These are phyloP conservation scores for Phytopythium aichiense DNA, from an alignment of 352 stramenopile species.

Conservation along the genomic window DNA sequence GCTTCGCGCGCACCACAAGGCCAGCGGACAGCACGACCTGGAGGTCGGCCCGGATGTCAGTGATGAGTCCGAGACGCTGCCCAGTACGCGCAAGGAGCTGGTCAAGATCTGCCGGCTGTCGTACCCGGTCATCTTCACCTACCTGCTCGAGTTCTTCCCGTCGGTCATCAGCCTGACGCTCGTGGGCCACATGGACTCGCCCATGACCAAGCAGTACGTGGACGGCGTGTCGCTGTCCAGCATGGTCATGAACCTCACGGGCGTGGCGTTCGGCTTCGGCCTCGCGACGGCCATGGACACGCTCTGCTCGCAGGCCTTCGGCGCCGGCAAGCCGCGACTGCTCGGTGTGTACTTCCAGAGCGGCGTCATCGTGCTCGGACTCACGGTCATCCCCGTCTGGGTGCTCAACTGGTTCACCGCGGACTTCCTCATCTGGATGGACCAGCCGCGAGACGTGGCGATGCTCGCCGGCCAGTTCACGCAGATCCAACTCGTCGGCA, in stretches of 20 bases:
- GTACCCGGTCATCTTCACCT: constrained; percentile 66
- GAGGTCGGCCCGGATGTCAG: constrained; percentile 19
- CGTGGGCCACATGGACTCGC: constrained; percentile 68
- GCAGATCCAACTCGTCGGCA: constrained; percentile 49
- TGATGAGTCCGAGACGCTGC: constrained; percentile 11
- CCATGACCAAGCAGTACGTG: constrained; percentile 65
- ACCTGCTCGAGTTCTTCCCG: constrained; percentile 70
- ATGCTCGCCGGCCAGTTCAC: constrained; percentile 69
- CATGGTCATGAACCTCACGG: constrained; percentile 85
- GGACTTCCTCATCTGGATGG: constrained; percentile 52
- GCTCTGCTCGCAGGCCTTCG: constrained; percentile 80
- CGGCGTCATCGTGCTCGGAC: constrained; percentile 58
- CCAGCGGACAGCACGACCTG: constrained; percentile 21
- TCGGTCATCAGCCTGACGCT: constrained; percentile 60
- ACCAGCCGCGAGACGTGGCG: constrained; percentile 61
- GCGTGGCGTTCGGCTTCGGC: constrained; percentile 68
- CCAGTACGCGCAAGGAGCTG: constrained; percentile 34
- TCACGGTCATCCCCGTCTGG: constrained; percentile 55
- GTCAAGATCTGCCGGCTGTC: constrained; percentile 31
- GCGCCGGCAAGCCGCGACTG: constrained; percentile 57
- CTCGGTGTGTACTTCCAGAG: constrained; percentile 87
- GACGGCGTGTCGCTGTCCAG: constrained; percentile 61
- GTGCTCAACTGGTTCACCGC: constrained; percentile 76
- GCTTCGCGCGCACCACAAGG: constrained; percentile 16
- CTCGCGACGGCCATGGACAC: constrained; percentile 87